phyloP scores from a whole-genome alignment of 371 early-diverging fungal genomes.

The Umbelopsis sp. region DNA sequence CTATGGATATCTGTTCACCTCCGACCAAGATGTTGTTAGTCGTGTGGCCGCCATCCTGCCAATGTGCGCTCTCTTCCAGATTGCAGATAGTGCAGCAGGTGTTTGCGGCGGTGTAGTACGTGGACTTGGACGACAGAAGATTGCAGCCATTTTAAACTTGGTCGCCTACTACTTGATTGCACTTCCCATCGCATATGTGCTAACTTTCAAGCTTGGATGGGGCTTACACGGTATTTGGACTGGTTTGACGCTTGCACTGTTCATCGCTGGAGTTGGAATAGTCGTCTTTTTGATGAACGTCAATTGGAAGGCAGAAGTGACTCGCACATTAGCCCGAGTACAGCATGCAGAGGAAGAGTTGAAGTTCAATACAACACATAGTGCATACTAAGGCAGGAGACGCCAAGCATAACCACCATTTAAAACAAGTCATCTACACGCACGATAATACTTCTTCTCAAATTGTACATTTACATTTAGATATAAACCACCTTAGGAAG shows the following conservation, averaged over 20 bases:
- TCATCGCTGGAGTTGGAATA: conserved; percentile 52
- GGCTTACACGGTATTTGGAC: conserved; percentile 73
- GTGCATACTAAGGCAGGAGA: too few relatives aligned
- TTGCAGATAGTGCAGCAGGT: conserved; percentile 70
- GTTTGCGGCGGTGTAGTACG: conserved; percentile 76
- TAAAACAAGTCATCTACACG: too few relatives aligned
- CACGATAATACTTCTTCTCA: too few relatives aligned
- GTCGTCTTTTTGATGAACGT: conserved; percentile 40
- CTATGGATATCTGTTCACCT: conserved; percentile 71
- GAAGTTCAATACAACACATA: conserved; percentile 4
- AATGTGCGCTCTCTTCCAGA: conserved; percentile 80
- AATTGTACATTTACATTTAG: too few relatives aligned
- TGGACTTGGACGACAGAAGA: conserved; percentile 71
- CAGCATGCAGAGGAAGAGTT: conserved; percentile 32
- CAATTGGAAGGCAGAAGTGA: conserved; percentile 55
- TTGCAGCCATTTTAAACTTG: conserved; percentile 72
- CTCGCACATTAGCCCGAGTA: conserved; percentile 40
- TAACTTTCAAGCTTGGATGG: conserved; percentile 62
- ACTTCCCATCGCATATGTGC: conserved; percentile 65
- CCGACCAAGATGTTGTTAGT: conserved; percentile 68
- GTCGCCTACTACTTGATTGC: conserved; percentile 73
- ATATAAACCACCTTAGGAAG: neutral
- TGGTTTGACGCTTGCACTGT: conserved; percentile 59
- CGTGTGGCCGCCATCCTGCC: conserved; percentile 77
- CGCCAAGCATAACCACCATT: too few relatives aligned